These are phyloP conservation scores for Aspergillus pseudotamarii DNA, from an alignment of 2,329 filamentous ascomycete species.

Conservation along the genomic window DNA sequence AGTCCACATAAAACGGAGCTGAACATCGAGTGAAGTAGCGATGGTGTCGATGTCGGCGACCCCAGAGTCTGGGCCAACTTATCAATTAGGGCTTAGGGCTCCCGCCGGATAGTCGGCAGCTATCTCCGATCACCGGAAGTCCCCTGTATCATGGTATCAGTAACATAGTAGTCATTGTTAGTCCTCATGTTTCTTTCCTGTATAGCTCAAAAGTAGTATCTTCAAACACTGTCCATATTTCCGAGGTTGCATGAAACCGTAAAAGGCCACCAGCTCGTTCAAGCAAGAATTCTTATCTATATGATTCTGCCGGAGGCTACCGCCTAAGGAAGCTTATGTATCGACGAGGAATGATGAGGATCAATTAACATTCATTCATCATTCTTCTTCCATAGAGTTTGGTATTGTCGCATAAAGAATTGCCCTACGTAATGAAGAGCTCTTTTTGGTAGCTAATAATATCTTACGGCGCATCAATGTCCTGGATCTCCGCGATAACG, in stretches of 20 bases:
- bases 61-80: slow-evolving; percentile 16
- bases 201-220: neutral
- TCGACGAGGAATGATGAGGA: neutral
- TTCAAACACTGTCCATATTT: neutral
- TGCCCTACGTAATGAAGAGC: neutral
- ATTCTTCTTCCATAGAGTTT: neutral
- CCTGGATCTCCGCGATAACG: slow-evolving; percentile 15
- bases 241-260: neutral
- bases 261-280: neutral
- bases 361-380: neutral
- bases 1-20: neutral
- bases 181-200: neutral
- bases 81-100: slow-evolving; percentile 29
- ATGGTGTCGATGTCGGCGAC: slow-evolving; percentile 24
- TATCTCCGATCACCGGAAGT: slow-evolving; percentile 5
- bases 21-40: slow-evolving; percentile 8
- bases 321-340: neutral
- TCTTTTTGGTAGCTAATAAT: neutral
- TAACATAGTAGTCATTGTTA: neutral
- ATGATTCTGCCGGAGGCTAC: neutral
- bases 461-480: slow-evolving; percentile 9
- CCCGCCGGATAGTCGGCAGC: neutral
- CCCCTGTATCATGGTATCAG: neutral
- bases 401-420: neutral
- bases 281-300: neutral